Base-by-base conservation (phyloP, 805 yeast genomes). In the Candida vaughaniae region DNA sequence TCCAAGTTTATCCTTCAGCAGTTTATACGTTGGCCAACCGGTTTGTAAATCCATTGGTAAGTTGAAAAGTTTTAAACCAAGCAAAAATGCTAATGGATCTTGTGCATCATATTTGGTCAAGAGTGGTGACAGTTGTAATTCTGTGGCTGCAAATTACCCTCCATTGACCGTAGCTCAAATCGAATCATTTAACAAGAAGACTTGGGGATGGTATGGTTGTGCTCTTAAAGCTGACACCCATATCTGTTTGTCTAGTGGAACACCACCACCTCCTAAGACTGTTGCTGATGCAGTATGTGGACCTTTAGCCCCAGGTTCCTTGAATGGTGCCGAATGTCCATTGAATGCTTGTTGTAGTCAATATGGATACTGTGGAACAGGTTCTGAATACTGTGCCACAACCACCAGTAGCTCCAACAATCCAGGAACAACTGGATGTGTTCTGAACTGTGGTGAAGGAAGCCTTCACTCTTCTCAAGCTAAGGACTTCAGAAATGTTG, bases 391-490 rank as follows among this genome's bases (percentile, higher is more conserved):
- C 31, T 51, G 55, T 38, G 45, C 20, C 12, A 27, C 14, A 1
- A 39, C 15, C 11, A 15, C 20, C 4, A 46, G 51, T 35, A 16
- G 39, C 11, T 45, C 48, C 20, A 37, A 39, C 3, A 46, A 47
- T 8, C 51, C 51, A 1, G 51, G 51, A 12, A 47, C 53, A 7
- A 29, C 35, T 6, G 46, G 46, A 1, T 51, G 55, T 39, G 27
- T 38, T 18, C 40, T 46, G 2, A 49, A 51, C 38, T 49, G 55
- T 46, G 52, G 51, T 10, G 36, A 35, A 27, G 55, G 53, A 4
- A 34, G 29, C 5, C 16, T 51, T 6, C 51, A 41, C 12, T 42
- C 42, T 8, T 37, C 28, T 3, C 31, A 42, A 12, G 48, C 44
- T 23, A 22, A 38, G 10, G 18, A 38, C 10, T 51, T 46, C 26